phyloP scores from a whole-genome alignment of 805 yeast genomes.

The Cephaloascus albidus region DNA sequence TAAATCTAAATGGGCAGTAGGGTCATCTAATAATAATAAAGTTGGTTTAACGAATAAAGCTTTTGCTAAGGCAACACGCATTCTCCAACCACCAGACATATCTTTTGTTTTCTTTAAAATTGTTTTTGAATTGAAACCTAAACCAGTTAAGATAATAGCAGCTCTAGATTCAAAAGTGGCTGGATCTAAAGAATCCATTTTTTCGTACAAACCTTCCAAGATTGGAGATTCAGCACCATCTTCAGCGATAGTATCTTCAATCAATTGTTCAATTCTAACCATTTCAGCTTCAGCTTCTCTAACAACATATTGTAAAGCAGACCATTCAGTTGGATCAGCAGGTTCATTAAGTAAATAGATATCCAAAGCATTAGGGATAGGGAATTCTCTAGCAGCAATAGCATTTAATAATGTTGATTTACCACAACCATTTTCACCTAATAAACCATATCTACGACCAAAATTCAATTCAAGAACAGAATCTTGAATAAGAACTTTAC shows the following conservation, averaged over 20 bases:
- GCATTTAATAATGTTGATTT: conserved; percentile 92
- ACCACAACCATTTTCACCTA: conserved; percentile 99
- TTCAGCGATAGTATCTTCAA: conserved; percentile 79
- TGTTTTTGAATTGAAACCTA: conserved; percentile 85
- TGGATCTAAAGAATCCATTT: conserved; percentile 94
- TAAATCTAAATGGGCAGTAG: conserved; percentile 98
- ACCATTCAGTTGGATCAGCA: conserved; percentile 85
- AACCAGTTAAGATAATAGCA: conserved; percentile 90
- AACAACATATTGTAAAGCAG: conserved; percentile 94
- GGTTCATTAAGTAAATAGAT: conserved; percentile 93
- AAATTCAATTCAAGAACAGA: conserved; percentile 86
- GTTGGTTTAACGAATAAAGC: conserved; percentile 98
- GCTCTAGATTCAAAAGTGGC: conserved; percentile 95
- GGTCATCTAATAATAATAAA: conserved; percentile 88
- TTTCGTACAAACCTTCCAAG: conserved; percentile 86
- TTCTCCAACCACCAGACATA: conserved; percentile 99
- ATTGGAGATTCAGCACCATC: conserved; percentile 91
- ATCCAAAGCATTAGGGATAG: conserved; percentile 88
- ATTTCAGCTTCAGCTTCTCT: conserved; percentile 92
- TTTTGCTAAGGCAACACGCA: conserved; percentile 98
- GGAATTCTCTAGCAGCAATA: conserved; percentile 92
- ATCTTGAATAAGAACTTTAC: conserved; percentile 92
- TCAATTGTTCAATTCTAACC: conserved; percentile 82
- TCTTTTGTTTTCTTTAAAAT: conserved; percentile 93
- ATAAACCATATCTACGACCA: conserved; percentile 95